Conservation (phyloP, 352 stramenopile species). For the Phytophthora ohioensis region DNA sequence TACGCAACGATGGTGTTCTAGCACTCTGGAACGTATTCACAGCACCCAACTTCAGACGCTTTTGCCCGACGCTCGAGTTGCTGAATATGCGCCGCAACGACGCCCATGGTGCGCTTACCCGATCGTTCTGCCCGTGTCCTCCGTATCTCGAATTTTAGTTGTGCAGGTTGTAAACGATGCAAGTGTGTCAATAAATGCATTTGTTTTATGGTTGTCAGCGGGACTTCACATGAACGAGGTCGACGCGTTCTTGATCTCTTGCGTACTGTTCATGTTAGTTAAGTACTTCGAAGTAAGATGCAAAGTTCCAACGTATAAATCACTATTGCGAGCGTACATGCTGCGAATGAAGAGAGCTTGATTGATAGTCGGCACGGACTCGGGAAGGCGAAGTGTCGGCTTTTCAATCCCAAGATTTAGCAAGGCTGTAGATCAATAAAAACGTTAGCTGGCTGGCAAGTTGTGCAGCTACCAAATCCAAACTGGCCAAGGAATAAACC, state of each 20-base stretch:
- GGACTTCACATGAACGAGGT: constrained; percentile 64
- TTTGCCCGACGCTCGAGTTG: constrained; percentile 68
- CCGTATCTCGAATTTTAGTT: constrained; percentile 61
- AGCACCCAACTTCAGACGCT: constrained; percentile 52
- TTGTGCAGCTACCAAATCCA: too few relatives aligned
- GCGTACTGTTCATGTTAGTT: constrained; percentile 40
- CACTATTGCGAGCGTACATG: constrained; percentile 47
- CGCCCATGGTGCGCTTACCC: constrained; percentile 52
- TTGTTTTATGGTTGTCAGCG: background rate
- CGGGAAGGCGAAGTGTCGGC: constrained; percentile 64
- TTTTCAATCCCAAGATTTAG: constrained; percentile 73
- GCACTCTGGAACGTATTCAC: constrained; percentile 82
- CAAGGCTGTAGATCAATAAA: constrained; percentile 42
- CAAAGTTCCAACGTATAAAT: background rate
- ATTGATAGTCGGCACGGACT: constrained; percentile 69
- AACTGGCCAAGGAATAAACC: constrained; percentile 28
- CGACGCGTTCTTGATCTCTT: constrained; percentile 78
- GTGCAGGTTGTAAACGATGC: background rate
- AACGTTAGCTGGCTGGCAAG: too few relatives aligned
- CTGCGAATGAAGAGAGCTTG: constrained; percentile 72
- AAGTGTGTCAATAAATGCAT: background rate
- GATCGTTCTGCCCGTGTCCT: constrained; percentile 65
- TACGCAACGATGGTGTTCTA: constrained; percentile 63
- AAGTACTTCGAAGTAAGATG: too few relatives aligned
- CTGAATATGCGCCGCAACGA: constrained; percentile 77